A percentile compares a stretch with the other conserved stretches of the same genome.
Evolutionary conservation across 1,284 basidiomycete genomes (phyloP).

Genomic region (Leccinum pallidistipes): DNA sequence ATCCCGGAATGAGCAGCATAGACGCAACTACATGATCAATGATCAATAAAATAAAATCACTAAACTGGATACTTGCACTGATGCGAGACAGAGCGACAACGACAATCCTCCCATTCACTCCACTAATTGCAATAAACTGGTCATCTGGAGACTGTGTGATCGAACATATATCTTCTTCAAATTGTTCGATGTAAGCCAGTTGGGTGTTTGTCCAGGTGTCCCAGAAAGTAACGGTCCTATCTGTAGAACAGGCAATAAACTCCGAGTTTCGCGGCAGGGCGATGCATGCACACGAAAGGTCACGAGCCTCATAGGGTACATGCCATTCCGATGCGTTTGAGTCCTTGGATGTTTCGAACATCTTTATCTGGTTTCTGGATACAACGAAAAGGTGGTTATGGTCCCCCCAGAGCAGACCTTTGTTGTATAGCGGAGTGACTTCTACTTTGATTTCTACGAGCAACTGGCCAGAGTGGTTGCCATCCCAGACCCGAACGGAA

Average conservation of each 20-base stretch:
- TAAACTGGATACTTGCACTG: too few relatives aligned
- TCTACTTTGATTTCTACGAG: neutral
- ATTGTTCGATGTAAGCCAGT: neutral
- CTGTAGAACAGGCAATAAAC: neutral
- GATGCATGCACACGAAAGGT: neutral
- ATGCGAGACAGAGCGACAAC: too few relatives aligned
- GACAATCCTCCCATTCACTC: too few relatives aligned
- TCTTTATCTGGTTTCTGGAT: slow-evolving; percentile 2
- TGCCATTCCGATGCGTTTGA: neutral
- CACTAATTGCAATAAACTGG: too few relatives aligned
- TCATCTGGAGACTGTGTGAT: neutral
- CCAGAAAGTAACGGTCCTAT: neutral
- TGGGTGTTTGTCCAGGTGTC: neutral
- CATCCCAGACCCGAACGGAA: slow-evolving; percentile 11
- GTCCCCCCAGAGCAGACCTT: slow-evolving; percentile 11
- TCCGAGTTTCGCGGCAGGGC: neutral
- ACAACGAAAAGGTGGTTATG: slow-evolving; percentile 5
- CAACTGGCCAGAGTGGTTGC: neutral
- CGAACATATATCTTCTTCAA: too few relatives aligned
- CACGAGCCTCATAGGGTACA: neutral
- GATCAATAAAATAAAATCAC: too few relatives aligned
- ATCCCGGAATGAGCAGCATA: too few relatives aligned
- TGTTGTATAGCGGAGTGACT: slow-evolving; percentile 10
- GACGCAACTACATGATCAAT: too few relatives aligned
- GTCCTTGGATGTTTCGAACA: neutral